These are phyloP conservation scores for Aquilaria malaccensis DNA, from an alignment of 345 rosid genomes.

Conservation along the genomic window DNA sequence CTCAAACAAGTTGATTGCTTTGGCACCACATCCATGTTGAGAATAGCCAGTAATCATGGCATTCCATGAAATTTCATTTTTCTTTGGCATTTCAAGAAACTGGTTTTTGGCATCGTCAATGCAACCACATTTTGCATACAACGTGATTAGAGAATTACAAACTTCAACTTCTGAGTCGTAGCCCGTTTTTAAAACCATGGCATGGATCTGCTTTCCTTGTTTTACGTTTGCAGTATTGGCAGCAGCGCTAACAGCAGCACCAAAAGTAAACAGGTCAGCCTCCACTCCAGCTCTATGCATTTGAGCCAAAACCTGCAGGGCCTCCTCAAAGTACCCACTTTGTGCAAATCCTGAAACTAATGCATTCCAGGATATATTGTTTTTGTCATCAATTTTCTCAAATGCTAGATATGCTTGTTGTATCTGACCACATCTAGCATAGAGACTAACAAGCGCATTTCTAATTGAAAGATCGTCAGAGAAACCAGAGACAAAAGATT, in stretches of 20 bases:
- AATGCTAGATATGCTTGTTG: conserved; percentile 66
- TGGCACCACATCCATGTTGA: conserved; percentile 69
- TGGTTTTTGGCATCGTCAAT: conserved; percentile 58
- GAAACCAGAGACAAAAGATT: conserved; percentile 57
- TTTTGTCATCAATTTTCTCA: conserved; percentile 51
- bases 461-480: conserved; percentile 55
- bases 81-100: conserved; percentile 57
- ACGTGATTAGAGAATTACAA: conserved; percentile 68
- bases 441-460: conserved; percentile 76
- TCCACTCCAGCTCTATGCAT: conserved; percentile 48
- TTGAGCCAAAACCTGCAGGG: conserved; percentile 54
- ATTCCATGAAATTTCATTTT: conserved; percentile 83
- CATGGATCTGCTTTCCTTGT: conserved; percentile 77
- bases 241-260: conserved; percentile 84
- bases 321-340: conserved; percentile 65
- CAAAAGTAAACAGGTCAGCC: conserved; percentile 56
- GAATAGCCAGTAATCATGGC: conserved; percentile 79
- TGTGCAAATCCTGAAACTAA: conserved; percentile 75
- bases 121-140: conserved; percentile 81
- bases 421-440: conserved; percentile 66
- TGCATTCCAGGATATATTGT: conserved; percentile 84
- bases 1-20: conserved; percentile 62
- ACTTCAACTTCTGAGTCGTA: conserved; percentile 61
- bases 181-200: conserved; percentile 56
- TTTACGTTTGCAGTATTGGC: conserved; percentile 68